Base-by-base conservation (phyloP, 306 rosid species). In the Lathyrus oleraceus region DNA sequence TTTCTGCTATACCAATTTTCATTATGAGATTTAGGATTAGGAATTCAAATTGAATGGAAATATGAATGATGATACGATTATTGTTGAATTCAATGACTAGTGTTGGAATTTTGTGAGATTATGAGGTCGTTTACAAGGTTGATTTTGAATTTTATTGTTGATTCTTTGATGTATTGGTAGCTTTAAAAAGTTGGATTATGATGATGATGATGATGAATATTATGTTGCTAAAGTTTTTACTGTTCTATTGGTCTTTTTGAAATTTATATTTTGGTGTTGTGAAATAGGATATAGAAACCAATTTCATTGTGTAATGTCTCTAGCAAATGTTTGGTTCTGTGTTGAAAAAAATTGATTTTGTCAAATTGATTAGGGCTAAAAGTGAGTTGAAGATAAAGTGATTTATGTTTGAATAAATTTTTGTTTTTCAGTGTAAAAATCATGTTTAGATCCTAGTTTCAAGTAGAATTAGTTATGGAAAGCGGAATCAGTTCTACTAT, bases 1-100 rank as follows among this genome's bases (percentile, higher is more conserved):
- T 63, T 61, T 65, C 49, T 69, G 69, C 47, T 13, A 27, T 60
- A 58, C 58, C 39, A 69, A 73, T 56, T 25, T 38, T 23, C 8
- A 57, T 57, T 10, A 6, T 7, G 39, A 57, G 48, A 61, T 53
- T 70, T 5, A 20, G 38, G 36, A 61, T 70, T 5, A 20, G 38
- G 27, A 61, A 30, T 47, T 57, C 27, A 19, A 51, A 51, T 75
- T 40, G 30, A 32, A 13, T 66, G 6, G 70, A 63, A 49, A 68
- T 13, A 16, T 25, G 39, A 56, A 53, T 49, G 38, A 32, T 4
- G 38, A 6, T 32, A 32, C 6, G 38, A 32, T 32, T 32, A 32
- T 32, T 32, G 38, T 32, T 32, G 8, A 32, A 32, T 25, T 25
- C 4, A 25, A 32, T 4, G 38, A 6, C 0, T 32, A 6, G 6